Evolutionary conservation across 371 early-diverging fungal species (phyloP).

Genomic region (Encephalitozoon intestinalis): DNA sequence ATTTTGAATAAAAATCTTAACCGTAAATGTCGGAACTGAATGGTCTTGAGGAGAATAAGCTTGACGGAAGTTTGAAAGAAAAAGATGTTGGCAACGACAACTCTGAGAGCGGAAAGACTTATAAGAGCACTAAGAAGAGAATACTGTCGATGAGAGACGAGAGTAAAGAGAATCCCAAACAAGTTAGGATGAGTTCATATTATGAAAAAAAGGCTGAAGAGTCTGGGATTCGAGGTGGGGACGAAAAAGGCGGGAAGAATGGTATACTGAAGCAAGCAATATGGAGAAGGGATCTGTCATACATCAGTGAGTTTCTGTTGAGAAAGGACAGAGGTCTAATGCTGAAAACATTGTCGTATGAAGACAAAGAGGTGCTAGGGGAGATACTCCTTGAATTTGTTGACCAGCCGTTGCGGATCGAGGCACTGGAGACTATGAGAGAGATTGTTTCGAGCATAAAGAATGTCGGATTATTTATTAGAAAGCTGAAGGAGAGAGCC

Average conservation of each 20-base stretch:
- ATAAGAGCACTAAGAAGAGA: not conserved
- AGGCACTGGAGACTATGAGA: conserved; percentile 30
- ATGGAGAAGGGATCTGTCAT: not conserved
- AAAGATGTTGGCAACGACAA: not conserved
- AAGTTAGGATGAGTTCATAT: not conserved
- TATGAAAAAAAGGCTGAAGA: not conserved
- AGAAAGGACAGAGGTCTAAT: conserved; percentile 1
- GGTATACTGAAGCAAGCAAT: not conserved
- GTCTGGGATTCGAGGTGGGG: not conserved
- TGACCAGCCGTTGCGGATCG: conserved; percentile 5
- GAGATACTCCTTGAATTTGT: conserved; percentile 35
- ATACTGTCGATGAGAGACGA: not conserved
- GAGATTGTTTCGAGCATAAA: conserved; percentile 11
- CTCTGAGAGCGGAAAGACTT: too few relatives aligned
- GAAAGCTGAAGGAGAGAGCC: conserved; percentile 18
- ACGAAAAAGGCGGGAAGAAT: not conserved
- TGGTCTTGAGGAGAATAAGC: not conserved
- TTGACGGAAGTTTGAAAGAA: not conserved
- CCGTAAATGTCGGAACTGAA: not conserved
- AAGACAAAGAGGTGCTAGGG: conserved; percentile 15
- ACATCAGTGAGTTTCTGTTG: conserved; percentile 7
- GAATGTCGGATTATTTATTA: not conserved
- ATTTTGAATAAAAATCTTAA: not conserved
- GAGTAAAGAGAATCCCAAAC: not conserved
- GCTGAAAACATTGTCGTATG: not conserved